Percentiles rank a stretch among this genome's conserved stretches.
Conservation (phyloP, 2,329 filamentous ascomycete genomes). For the Calonectria naviculata region DNA sequence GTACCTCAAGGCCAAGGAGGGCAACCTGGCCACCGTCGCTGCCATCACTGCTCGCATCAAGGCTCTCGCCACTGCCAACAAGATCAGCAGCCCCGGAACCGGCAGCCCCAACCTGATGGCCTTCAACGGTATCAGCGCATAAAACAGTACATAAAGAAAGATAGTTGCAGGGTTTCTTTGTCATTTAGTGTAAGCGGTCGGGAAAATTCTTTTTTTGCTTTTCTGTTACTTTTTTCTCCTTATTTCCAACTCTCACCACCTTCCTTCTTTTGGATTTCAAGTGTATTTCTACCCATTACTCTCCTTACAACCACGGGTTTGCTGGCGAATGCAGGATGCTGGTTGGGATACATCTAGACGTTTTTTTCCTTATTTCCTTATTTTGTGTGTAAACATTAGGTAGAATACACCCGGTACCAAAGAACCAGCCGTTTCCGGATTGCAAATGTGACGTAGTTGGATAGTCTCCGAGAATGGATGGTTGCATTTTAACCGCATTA, state of each 20-base stretch:
- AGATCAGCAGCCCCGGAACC: conserved; percentile 46
- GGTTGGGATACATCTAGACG: background rate
- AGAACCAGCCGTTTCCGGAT: background rate
- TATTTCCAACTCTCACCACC: background rate
- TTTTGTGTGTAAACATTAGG: background rate
- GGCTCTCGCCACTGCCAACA: conserved; percentile 52
- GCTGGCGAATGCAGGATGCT: conserved; percentile 14
- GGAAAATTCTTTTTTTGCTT: background rate
- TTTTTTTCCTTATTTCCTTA: background rate
- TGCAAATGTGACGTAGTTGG: background rate
- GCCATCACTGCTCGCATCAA: conserved; percentile 55
- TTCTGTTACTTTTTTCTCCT: background rate
- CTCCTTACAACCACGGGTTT: conserved; percentile 10
- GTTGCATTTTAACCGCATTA: too few species aligned
- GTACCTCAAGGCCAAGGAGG: conserved; percentile 55
- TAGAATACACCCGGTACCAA: conserved; percentile 8
- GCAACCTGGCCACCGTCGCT: conserved; percentile 51
- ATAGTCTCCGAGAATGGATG: too few species aligned
- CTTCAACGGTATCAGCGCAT: conserved; percentile 54
- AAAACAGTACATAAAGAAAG: background rate
- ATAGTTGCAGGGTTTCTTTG: background rate
- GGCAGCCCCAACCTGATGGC: conserved; percentile 58
- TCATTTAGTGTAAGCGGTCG: conserved; percentile 14
- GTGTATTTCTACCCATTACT: background rate
- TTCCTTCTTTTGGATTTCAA: background rate